phyloP scores from a whole-genome alignment of 768 basidiomycete genomes.

The Terana coerulea region DNA sequence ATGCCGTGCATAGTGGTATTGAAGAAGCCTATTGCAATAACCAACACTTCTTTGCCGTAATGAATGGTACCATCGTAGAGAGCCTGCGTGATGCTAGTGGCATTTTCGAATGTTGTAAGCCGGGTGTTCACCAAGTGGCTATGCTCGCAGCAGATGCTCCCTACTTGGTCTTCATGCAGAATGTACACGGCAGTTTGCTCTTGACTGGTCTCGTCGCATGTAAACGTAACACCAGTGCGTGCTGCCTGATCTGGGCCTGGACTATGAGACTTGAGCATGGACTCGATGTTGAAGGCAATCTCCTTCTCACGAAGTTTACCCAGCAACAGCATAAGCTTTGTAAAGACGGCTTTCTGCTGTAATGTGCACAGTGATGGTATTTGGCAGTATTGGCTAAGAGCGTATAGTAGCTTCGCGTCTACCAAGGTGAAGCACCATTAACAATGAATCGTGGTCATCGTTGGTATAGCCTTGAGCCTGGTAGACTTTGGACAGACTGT shows the following conservation, averaged over 20 bases:
- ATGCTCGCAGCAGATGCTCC: conserved; percentile 27
- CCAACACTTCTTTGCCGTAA: conserved; percentile 27
- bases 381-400: conserved; percentile 24
- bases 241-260: not conserved
- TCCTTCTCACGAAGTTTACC: conserved; percentile 15
- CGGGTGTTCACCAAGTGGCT: conserved; percentile 11
- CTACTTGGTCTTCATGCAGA: conserved; percentile 20
- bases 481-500: conserved; percentile 19
- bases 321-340: conserved; percentile 14
- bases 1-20: conserved; percentile 16
- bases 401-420: conserved; percentile 27
- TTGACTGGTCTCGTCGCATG: conserved; percentile 26
- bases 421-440: conserved; percentile 25
- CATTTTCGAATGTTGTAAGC: conserved; percentile 12
- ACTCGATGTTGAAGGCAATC: conserved; percentile 26
- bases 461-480: conserved; percentile 18
- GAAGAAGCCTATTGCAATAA: conserved; percentile 21
- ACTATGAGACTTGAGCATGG: conserved; percentile 14
- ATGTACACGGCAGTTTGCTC: conserved; percentile 24
- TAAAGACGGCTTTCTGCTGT: conserved; percentile 1
- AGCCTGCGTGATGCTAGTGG: conserved; percentile 15
- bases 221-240: conserved; percentile 17
- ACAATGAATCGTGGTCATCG: conserved; percentile 23
- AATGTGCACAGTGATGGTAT: conserved; percentile 23
- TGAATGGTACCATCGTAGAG: conserved; percentile 21